A percentile compares a stretch with the other conserved stretches of the same genome.
phyloP scores from a whole-genome alignment of 164 flowering plant species.

The Dillenia suffruticosa region DNA sequence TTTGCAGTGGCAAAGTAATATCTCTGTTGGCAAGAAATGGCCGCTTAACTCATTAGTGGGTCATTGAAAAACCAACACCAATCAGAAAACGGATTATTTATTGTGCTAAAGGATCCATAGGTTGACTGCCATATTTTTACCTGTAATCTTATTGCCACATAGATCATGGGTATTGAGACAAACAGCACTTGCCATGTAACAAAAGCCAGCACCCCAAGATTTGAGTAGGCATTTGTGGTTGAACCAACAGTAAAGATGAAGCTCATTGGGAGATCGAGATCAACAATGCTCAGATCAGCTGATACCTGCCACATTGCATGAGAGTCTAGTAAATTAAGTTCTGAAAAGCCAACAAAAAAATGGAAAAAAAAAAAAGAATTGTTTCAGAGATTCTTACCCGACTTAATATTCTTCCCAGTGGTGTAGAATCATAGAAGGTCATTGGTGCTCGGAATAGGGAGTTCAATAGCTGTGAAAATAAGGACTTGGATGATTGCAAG shows the following conservation, averaged over 20 bases:
- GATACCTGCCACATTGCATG: constrained; percentile 41
- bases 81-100: no score
- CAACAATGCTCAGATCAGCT: constrained; percentile 66
- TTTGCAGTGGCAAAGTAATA: constrained; percentile 70
- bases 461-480: constrained; percentile 35
- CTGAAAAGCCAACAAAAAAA: neutral
- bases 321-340: neutral
- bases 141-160: constrained; percentile 54
- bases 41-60: constrained; percentile 53
- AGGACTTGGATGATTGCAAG: constrained; percentile 34
- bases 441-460: constrained; percentile 55
- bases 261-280: constrained; percentile 52
- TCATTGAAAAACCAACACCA: constrained; percentile 1
- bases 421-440: constrained; percentile 54
- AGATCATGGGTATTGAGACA: constrained; percentile 52
- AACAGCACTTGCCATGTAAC: constrained; percentile 73
- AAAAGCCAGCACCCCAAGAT: constrained; percentile 47
- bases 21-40: constrained; percentile 46
- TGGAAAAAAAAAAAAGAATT: neutral
- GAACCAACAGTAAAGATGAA: constrained; percentile 33
- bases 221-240: constrained; percentile 34
- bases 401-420: constrained; percentile 45
- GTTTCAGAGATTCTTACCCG: constrained; percentile 29
- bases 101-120: no score
- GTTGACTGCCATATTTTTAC: constrained; percentile 19